Evolutionary conservation across 2,329 filamentous ascomycete genomes (phyloP), one percentile per base, ranked within the genome.

Genomic region (Epichloe hybrida): DNA sequence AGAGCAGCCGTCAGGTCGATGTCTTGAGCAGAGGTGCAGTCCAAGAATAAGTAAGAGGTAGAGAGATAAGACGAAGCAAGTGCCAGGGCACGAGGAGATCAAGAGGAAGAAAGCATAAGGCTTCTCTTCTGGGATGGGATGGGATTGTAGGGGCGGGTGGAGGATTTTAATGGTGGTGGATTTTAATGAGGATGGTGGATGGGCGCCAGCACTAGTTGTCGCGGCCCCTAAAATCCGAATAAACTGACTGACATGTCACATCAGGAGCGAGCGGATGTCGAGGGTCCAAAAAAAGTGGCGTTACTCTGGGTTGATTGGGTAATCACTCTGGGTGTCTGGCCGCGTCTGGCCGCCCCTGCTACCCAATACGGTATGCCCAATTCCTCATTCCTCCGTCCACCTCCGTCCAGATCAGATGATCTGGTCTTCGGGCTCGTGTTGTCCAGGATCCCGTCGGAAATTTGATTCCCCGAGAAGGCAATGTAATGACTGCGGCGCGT

Each of bases 101-200:
- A 36, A 38, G 6, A 20, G 31, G 20, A 36, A 27, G 5, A 48
- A 43, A 31, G 15, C 35, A 46, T 40, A 34, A 37, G 27, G 39
- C 27, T 49, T 41, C 27, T 31, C 27, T 31, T 31, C 27, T 31
- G 27, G 34, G 34, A 4, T 21, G 17, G 8, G 34, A 12, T 21
- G 37, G 42, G 17, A 23, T 36, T 40, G 39, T 46, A 48, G 44
- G 40, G 46, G 27, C 21, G 36, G 41, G 40, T 37, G 49, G 45
- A 40, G 17, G 44, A 34, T 37, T 48, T 50, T 50, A 45, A 50
- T 50, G 46, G 46, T 20, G 20, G 20, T 20, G 17, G 44, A 34
- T 37, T 46, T 50, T 53, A 45, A 50, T 50, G 46, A 49, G 40
- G 51, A 52, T 43, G 40, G 20, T 38, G 21, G 20, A 38, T 50